Evolutionary conservation across 768 basidiomycete genomes (phyloP), one percentile per base, ranked within the genome.

Genomic region (Cantharellus anzutake): DNA sequence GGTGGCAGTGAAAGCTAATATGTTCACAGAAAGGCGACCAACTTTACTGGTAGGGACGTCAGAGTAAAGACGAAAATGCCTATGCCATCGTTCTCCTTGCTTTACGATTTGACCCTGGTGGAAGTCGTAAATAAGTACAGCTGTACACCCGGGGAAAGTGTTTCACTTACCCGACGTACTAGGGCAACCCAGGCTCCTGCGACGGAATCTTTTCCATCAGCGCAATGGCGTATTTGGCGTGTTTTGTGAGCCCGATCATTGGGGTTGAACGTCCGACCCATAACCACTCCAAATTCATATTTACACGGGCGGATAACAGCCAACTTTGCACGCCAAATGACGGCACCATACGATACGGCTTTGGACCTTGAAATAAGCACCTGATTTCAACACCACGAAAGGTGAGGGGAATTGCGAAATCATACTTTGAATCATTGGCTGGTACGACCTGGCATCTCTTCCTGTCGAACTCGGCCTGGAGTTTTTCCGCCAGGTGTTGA

Each of bases 271-370:
- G 29, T 14, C 34, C 11, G 11, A 11, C 7, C 11, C 11, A 55
- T 34, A 7, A 7, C 34, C 11, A 35, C 37, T 7, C 86, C 86
- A 66, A 87, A 89, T 79, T 86, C 81, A 66, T 66, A 86, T 67
- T 76, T 83, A 73, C 86, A 80, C 51, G 86, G 78, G 34, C 84
- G 83, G 3, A 83, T 84, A 59, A 89, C 86, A 64, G 86, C 82
- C 62, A 87, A 86, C 65, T 88, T 86, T 64, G 82, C 84, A 69
- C 86, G 87, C 69, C 87, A 89, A 39, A 84, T 84, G 63, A 88
- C 79, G 1, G 85, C 84, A 37, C 86, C 86, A 63, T 89, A 84
- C 39, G 86, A 85, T 3, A 87, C 85, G 2, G 86, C 86, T 69
- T 89, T 89, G 16, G 86, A 87, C 11, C 85, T 87, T 35, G 11